Evolutionary conservation across 164 flowering plant species (phyloP).

Genomic region (Liquidambar formosana): DNA sequence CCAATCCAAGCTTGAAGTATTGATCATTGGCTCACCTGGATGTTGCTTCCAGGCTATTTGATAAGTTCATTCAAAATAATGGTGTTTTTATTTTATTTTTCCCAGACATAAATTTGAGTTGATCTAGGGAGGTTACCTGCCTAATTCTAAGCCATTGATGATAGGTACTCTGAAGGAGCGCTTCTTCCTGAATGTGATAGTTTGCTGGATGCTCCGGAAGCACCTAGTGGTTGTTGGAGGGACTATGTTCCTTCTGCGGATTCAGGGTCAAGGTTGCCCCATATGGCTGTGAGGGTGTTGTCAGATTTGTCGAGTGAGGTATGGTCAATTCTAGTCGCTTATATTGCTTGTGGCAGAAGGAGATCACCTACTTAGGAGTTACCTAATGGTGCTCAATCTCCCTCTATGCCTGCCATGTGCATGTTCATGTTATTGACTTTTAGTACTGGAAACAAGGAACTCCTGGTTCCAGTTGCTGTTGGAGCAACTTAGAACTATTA

Average conservation of each 20-base stretch:
- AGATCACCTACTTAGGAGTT: background rate
- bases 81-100: too few relatives aligned
- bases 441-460: background rate
- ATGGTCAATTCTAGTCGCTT: background rate
- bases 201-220: slow-evolving; percentile 19
- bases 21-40: too few relatives aligned
- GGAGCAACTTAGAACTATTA: too few relatives aligned
- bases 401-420: background rate
- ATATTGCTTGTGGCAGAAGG: background rate
- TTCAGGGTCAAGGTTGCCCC: slow-evolving; percentile 88
- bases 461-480: background rate
- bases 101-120: too few relatives aligned
- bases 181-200: slow-evolving; percentile 49
- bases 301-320: slow-evolving; percentile 47
- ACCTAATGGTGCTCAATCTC: background rate
- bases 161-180: slow-evolving; percentile 85
- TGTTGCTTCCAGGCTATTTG: too few relatives aligned
- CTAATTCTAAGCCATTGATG: slow-evolving; percentile 9
- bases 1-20: too few relatives aligned
- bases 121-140: background rate
- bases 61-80: too few relatives aligned
- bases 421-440: background rate
- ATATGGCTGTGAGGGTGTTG: slow-evolving; percentile 63
- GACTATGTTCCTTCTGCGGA: slow-evolving; percentile 76
- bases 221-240: slow-evolving; percentile 76